Percentiles rank a stretch among this genome's conserved stretches.
These are phyloP conservation scores for Schizosaccharomyces pombe DNA, from an alignment of 805 yeast species.

Conservation along the genomic window DNA sequence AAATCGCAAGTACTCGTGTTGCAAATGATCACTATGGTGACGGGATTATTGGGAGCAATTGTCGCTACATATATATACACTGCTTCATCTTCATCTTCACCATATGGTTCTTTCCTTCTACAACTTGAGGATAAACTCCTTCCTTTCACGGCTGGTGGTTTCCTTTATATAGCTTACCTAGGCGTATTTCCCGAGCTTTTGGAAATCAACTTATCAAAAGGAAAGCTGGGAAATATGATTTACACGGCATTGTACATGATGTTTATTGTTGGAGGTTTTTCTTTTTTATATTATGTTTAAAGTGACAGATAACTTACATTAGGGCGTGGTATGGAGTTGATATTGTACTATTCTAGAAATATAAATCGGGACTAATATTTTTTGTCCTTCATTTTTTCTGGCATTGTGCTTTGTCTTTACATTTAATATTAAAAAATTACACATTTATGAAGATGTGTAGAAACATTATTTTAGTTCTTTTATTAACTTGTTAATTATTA, in stretches of 20 bases:
- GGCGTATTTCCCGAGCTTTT: constrained; percentile 56
- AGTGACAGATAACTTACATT: too few relatives aligned
- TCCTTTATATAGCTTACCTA: constrained; percentile 46
- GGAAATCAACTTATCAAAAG: neutral
- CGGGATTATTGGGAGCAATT: constrained; percentile 42
- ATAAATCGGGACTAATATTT: too few relatives aligned
- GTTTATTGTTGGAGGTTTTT: neutral
- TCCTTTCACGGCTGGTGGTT: constrained; percentile 53
- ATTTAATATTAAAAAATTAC: too few relatives aligned
- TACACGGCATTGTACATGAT: neutral
- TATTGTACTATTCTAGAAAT: too few relatives aligned
- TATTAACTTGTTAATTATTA: too few relatives aligned
- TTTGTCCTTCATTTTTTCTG: too few relatives aligned
- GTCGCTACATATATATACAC: constrained; percentile 30
- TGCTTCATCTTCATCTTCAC: constrained; percentile 8
- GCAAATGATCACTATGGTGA: constrained; percentile 41
- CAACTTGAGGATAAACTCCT: constrained; percentile 28
- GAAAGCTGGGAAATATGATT: neutral
- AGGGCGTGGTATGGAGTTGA: too few relatives aligned
- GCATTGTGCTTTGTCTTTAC: too few relatives aligned
- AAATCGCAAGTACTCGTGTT: constrained; percentile 42
- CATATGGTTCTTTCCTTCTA: constrained; percentile 25
- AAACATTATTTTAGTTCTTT: too few relatives aligned
- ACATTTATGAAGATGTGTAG: too few relatives aligned
- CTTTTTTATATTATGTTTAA: neutral